These are phyloP conservation scores for Thamnidium elegans DNA, from an alignment of 192 early-diverging fungal species.

Conservation along the genomic window DNA sequence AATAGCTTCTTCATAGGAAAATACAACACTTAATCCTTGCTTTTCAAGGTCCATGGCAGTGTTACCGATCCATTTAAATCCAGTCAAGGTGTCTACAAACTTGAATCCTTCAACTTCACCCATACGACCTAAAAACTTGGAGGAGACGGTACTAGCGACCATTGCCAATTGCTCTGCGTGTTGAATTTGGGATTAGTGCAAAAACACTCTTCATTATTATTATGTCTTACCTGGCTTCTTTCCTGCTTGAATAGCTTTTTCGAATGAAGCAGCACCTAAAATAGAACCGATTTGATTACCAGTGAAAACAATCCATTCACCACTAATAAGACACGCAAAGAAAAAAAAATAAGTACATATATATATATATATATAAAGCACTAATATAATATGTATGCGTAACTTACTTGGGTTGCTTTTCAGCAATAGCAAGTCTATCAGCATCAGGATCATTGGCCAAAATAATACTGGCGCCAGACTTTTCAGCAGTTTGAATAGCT, in stretches of 20 bases:
- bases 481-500: slow-evolving; percentile 68
- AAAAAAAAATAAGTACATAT: background rate
- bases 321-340: slow-evolving; percentile 27
- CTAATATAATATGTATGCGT: too few relatives aligned
- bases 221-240: slow-evolving; percentile 39
- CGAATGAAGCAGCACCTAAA: slow-evolving; percentile 64
- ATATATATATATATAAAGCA: too few relatives aligned
- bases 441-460: slow-evolving; percentile 96
- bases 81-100: slow-evolving; percentile 91
- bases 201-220: too few relatives aligned
- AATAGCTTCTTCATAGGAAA: slow-evolving; percentile 95
- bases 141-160: slow-evolving; percentile 85
- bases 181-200: too few relatives aligned
- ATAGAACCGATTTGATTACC: slow-evolving; percentile 91
- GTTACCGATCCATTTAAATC: slow-evolving; percentile 97
- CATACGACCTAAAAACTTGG: slow-evolving; percentile 77
- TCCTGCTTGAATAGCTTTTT: slow-evolving; percentile 48
- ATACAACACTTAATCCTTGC: slow-evolving; percentile 65
- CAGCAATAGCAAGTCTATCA: slow-evolving; percentile 88
- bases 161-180: slow-evolving; percentile 69
- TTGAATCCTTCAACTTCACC: slow-evolving; percentile 71
- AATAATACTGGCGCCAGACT: slow-evolving; percentile 55
- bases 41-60: slow-evolving; percentile 63
- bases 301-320: slow-evolving; percentile 77
- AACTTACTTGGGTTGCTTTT: slow-evolving; percentile 54